phyloP scores from a whole-genome alignment of 306 rosid species.

The Vicia faba region DNA sequence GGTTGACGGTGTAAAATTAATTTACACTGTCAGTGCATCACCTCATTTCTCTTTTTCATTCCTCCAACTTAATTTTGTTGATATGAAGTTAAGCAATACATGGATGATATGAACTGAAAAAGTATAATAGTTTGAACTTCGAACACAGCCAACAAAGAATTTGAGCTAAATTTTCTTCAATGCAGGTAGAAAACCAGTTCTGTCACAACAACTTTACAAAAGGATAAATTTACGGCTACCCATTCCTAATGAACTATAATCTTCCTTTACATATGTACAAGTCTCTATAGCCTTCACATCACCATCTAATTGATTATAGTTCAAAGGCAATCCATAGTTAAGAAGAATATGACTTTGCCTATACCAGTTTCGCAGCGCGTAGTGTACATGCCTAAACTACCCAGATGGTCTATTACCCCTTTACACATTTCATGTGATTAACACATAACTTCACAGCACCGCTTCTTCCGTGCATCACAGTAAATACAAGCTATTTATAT shows the following conservation, averaged over 20 bases:
- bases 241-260: background rate
- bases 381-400: conserved; percentile 5
- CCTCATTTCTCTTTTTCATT: no score
- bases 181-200: no score
- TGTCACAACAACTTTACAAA: no score
- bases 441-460: background rate
- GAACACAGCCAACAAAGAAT: no score
- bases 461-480: background rate
- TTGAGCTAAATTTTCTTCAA: no score
- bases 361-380: background rate
- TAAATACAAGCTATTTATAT: no score
- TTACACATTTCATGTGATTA: background rate
- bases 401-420: conserved; percentile 11
- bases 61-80: no score
- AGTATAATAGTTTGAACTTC: background rate
- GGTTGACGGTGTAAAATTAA: no score
- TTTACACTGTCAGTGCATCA: no score
- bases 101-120: background rate
- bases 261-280: background rate
- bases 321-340: conserved; percentile 1
- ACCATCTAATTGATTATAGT: background rate
- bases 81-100: background rate
- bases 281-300: background rate
- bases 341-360: background rate
- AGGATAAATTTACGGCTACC: no score